These are phyloP conservation scores for Pythium phragmiticola DNA, from an alignment of 352 stramenopile genomes.

Conservation along the genomic window DNA sequence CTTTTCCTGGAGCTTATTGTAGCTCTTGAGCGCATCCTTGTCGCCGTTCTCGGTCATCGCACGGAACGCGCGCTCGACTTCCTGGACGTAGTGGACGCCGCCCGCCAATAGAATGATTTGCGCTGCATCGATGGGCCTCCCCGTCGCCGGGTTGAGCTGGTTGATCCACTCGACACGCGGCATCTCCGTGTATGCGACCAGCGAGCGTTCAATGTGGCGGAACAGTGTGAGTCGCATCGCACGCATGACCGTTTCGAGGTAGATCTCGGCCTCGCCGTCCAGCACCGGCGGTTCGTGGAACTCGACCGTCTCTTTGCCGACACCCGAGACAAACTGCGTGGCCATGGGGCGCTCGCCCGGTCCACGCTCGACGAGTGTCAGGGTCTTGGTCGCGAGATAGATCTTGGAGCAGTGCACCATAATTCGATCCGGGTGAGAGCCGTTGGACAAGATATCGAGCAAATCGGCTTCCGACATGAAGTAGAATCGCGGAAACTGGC, in stretches of 20 bases:
- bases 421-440: conserved; percentile 91
- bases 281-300: conserved; percentile 92
- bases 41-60: conserved; percentile 69
- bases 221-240: conserved; percentile 94
- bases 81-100: conserved; percentile 92
- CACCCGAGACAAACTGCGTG: conserved; percentile 91
- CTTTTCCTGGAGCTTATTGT: conserved; percentile 91
- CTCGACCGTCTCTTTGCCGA: conserved; percentile 92
- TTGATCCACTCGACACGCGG: conserved; percentile 95
- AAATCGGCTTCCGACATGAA: conserved; percentile 92
- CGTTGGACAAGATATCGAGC: conserved; percentile 96
- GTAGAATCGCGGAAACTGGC: conserved; percentile 94
- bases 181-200: conserved; percentile 90
- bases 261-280: conserved; percentile 97
- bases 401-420: conserved; percentile 96
- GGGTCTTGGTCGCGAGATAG: conserved; percentile 93
- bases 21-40: conserved; percentile 84
- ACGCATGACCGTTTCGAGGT: conserved; percentile 94
- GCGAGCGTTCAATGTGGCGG: conserved; percentile 91
- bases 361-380: conserved; percentile 72
- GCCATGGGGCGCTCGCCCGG: conserved; percentile 73
- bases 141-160: conserved; percentile 81
- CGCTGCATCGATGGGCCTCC: conserved; percentile 90
- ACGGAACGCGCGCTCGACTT: conserved; percentile 88
- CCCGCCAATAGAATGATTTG: conserved; percentile 94